phyloP scores from a whole-genome alignment of 441 rosid species.

The Rhodomyrtus psidioides region DNA sequence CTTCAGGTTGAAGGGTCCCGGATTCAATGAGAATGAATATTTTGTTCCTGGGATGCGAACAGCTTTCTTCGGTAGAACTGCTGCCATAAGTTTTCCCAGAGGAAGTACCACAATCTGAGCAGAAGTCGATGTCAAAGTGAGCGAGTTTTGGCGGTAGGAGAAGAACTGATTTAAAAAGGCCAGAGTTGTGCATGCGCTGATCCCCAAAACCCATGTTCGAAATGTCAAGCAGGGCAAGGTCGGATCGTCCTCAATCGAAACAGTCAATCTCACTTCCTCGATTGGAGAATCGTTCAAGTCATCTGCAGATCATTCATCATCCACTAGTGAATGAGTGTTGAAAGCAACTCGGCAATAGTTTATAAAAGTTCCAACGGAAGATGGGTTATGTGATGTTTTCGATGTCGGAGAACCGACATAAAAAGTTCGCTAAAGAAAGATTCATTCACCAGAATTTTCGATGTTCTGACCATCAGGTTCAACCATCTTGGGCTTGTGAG shows the following conservation, averaged over 20 bases:
- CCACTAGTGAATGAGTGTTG: background rate
- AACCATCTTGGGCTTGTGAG: background rate
- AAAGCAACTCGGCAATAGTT: background rate
- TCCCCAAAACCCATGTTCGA: slow-evolving; percentile 64
- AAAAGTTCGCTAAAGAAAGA: background rate
- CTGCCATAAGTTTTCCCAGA: slow-evolving; percentile 65
- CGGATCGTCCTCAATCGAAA: slow-evolving; percentile 71
- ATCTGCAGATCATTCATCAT: slow-evolving; percentile 9
- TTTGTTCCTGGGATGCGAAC: slow-evolving; percentile 34
- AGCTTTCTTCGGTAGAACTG: slow-evolving; percentile 30
- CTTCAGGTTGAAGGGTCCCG: slow-evolving; percentile 27
- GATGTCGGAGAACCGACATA: background rate
- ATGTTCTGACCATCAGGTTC: background rate
- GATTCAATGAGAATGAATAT: slow-evolving; percentile 60
- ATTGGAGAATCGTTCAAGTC: slow-evolving; percentile 65
- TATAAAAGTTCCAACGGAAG: background rate
- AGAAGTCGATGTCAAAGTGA: slow-evolving; percentile 33
- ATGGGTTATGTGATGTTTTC: background rate
- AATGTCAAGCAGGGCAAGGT: slow-evolving; percentile 43
- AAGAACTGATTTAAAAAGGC: slow-evolving; percentile 66
- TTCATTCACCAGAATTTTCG: background rate
- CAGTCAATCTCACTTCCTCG: slow-evolving; percentile 76
- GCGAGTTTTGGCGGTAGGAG: slow-evolving; percentile 47
- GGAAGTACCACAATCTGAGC: slow-evolving; percentile 68
- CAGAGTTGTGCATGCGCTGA: slow-evolving; percentile 36